Percentiles rank a stretch among this genome's conserved stretches.
Conservation (phyloP, 2,329 filamentous ascomycete species). For the Cladosporium austrohemisphaericum region DNA sequence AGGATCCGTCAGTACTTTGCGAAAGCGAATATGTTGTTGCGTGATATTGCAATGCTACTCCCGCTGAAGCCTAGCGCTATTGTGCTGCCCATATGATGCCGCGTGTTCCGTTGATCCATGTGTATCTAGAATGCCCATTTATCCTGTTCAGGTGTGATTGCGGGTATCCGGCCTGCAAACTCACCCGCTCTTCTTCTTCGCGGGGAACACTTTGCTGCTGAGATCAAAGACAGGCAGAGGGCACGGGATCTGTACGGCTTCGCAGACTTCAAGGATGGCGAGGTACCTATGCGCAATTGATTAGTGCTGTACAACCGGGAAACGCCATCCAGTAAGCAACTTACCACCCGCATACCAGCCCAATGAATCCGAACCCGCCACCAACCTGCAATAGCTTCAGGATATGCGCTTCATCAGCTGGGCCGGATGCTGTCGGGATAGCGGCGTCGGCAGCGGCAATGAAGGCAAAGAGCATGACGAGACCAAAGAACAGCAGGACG, state of each 20-base stretch:
- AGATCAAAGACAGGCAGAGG: constrained; percentile 25
- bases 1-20: too few species aligned
- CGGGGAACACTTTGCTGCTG: constrained; percentile 21
- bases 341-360: constrained; percentile 25
- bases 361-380: constrained; percentile 28
- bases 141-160: too few species aligned
- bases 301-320: neutral
- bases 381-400: constrained; percentile 23
- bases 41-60: too few species aligned
- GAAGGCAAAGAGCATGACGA: constrained; percentile 27
- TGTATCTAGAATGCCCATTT: too few species aligned
- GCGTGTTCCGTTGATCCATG: too few species aligned
- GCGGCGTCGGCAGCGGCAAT: constrained; percentile 29
- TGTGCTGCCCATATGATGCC: too few species aligned
- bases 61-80: too few species aligned
- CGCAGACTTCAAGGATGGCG: constrained; percentile 23
- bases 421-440: constrained; percentile 17
- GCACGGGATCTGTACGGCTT: constrained; percentile 24
- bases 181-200: constrained; percentile 15
- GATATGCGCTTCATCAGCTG: constrained; percentile 22
- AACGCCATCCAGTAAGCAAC: neutral
- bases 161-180: neutral
- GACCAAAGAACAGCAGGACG: constrained; percentile 25
- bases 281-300: constrained; percentile 17
- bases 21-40: too few species aligned